Evolutionary conservation across 352 stramenopile species (phyloP).

Genomic region (Phytophthora cryptogea): DNA sequence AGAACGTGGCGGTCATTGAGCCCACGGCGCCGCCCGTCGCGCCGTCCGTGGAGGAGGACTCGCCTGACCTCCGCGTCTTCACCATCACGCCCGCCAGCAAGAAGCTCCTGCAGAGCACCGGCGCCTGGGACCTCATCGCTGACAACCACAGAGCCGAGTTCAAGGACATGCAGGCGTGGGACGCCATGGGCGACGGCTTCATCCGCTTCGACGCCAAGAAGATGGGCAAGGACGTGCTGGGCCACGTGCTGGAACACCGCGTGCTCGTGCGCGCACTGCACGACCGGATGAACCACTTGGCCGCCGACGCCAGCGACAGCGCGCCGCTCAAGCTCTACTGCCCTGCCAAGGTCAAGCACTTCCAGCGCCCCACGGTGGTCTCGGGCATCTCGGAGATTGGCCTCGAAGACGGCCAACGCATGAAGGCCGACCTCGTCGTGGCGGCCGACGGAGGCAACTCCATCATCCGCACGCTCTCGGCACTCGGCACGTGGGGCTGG

Average conservation of each 20-base stretch:
- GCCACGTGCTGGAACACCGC: constrained; percentile 88
- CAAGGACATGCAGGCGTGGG: constrained; percentile 91
- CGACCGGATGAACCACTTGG: constrained; percentile 83
- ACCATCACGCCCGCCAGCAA: constrained; percentile 89
- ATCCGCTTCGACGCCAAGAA: constrained; percentile 88
- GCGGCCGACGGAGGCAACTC: constrained; percentile 91
- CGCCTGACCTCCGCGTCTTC: constrained; percentile 89
- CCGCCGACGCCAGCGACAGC: constrained; percentile 41
- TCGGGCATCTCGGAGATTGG: constrained; percentile 61
- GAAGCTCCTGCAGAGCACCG: constrained; percentile 66
- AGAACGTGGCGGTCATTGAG: constrained; percentile 82
- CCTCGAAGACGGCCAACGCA: constrained; percentile 70
- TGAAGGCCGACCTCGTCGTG: constrained; percentile 83
- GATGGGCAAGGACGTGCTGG: constrained; percentile 61
- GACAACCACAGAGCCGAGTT: constrained; percentile 68
- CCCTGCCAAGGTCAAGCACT: constrained; percentile 84
- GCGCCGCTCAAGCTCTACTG: constrained; percentile 74
- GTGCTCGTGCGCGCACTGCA: constrained; percentile 87
- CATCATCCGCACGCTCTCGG: constrained; percentile 84
- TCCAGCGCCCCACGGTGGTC: constrained; percentile 54
- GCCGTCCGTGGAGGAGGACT: constrained; percentile 55
- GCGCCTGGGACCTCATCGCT: constrained; percentile 82
- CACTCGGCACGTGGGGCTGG: constrained; percentile 90
- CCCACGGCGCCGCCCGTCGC: constrained; percentile 42
- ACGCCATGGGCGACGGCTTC: constrained; percentile 88